Conservation (phyloP, 2,329 filamentous ascomycete species). For the Pseudogymnoascus sp. region DNA sequence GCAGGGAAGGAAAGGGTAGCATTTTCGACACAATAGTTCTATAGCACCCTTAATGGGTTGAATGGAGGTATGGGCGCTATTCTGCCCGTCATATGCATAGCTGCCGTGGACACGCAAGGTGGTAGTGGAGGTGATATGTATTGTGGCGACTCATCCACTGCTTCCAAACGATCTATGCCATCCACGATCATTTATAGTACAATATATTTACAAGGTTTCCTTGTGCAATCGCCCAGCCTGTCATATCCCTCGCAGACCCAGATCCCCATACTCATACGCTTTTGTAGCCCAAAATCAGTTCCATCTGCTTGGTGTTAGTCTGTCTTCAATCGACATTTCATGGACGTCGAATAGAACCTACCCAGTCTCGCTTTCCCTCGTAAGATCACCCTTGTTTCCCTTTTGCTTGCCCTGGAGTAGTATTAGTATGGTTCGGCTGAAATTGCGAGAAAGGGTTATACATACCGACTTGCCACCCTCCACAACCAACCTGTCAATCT, state of each 20-base stretch:
- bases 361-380: constrained; percentile 73
- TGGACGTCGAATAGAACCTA: constrained; percentile 35
- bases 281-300: constrained; percentile 20
- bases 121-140: constrained; percentile 4
- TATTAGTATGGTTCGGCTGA: neutral
- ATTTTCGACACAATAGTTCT: neutral
- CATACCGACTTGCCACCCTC: constrained; percentile 75
- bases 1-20: neutral
- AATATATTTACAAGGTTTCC: constrained; percentile 4
- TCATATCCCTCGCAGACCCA: neutral
- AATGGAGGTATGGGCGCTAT: neutral
- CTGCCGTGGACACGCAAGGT: neutral
- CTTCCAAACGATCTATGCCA: neutral
- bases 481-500: constrained; percentile 83
- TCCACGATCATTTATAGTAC: neutral
- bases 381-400: constrained; percentile 56
- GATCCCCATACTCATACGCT: neutral
- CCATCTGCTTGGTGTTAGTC: constrained; percentile 23
- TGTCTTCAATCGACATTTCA: neutral
- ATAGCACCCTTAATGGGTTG: neutral
- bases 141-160: neutral
- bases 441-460: constrained; percentile 15
- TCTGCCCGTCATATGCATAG: neutral
- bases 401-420: constrained; percentile 57
- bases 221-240: neutral